phyloP scores from a whole-genome alignment of 108 stramenopile genomes.

The Skeletonema menzelii region DNA sequence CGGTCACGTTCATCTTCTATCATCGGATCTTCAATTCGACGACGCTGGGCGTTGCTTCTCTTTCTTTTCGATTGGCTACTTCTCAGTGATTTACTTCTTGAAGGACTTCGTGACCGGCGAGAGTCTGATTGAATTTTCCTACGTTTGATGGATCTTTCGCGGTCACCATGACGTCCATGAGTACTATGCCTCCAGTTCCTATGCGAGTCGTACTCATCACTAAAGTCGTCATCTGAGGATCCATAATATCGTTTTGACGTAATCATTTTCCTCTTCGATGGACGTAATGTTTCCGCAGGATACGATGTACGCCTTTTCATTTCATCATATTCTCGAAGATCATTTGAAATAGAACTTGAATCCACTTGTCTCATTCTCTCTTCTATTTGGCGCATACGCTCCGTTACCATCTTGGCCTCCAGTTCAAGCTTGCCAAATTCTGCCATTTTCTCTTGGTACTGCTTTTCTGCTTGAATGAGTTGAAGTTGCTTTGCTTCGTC shows the following conservation, averaged over 20 bases:
- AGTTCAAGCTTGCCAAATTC: slow-evolving; percentile 26
- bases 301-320: background rate
- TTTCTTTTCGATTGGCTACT: background rate
- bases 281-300: background rate
- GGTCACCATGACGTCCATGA: background rate
- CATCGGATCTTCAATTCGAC: background rate
- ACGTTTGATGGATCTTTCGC: background rate
- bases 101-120: background rate
- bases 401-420: slow-evolving; percentile 15
- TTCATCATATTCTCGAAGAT: slow-evolving; percentile 4
- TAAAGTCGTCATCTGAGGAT: slow-evolving; percentile 7
- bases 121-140: background rate
- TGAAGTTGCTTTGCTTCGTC: slow-evolving; percentile 5
- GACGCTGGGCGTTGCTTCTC: background rate
- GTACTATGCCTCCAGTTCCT: background rate
- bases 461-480: slow-evolving; percentile 8
- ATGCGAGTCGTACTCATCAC: background rate
- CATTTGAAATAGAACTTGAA: background rate
- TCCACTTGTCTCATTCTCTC: slow-evolving; percentile 18
- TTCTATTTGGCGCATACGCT: slow-evolving; percentile 27
- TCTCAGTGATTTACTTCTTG: background rate
- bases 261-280: slow-evolving; percentile 4
- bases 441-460: slow-evolving; percentile 23
- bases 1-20: background rate
- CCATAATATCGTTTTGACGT: slow-evolving; percentile 3